Conservation (phyloP, 2,329 filamentous ascomycete species). For the Colletotrichum theobromicola region DNA sequence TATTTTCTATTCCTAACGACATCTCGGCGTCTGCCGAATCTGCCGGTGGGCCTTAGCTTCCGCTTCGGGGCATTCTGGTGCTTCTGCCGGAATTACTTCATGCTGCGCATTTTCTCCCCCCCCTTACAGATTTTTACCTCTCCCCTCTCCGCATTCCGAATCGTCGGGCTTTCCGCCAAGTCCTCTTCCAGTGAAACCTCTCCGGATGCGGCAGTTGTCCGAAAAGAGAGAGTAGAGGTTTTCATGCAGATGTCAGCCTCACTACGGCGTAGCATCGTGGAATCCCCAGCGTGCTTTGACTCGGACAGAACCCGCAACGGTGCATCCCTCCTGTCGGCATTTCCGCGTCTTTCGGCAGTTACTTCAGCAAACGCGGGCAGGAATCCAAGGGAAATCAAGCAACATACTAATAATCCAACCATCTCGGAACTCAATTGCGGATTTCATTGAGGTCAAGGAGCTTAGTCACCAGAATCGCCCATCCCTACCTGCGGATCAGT, state of each 20-base stretch:
- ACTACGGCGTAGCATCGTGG: not conserved
- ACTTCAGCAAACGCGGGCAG: not conserved
- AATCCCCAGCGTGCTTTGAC: not conserved
- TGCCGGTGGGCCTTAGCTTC: not conserved
- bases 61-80: not conserved
- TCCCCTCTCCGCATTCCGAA: not conserved
- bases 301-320: not conserved
- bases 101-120: not conserved
- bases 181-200: not conserved
- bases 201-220: not conserved
- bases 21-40: not conserved
- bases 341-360: not conserved
- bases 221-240: not conserved
- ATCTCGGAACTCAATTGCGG: not conserved
- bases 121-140: not conserved
- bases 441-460: not conserved
- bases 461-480: not conserved
- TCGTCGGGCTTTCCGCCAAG: not conserved
- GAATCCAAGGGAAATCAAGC: not conserved
- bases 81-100: not conserved
- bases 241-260: not conserved
- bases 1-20: not conserved
- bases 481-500: not conserved
- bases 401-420: not conserved
- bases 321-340: not conserved